Conservation (phyloP, 192 early-diverging fungal species). For the Gonapodya prolifera region DNA sequence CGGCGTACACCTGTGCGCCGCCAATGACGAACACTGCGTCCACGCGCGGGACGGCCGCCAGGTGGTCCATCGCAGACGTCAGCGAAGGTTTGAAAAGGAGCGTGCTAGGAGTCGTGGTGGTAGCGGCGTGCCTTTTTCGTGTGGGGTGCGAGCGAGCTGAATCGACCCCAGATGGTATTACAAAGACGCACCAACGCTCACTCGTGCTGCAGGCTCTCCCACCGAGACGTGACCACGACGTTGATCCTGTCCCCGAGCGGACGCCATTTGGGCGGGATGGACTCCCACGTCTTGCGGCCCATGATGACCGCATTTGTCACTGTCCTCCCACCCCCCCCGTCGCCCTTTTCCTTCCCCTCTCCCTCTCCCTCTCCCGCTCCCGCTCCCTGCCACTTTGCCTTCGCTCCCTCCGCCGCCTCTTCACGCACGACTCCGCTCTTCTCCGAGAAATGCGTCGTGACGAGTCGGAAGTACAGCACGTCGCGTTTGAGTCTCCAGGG, state of each 20-base stretch:
- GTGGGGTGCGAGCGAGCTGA: neutral
- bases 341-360: neutral
- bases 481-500: constrained; percentile 85
- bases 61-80: constrained; percentile 33
- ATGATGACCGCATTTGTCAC: constrained; percentile 73
- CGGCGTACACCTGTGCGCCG: constrained; percentile 59
- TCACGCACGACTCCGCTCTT: constrained; percentile 3
- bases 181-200: neutral
- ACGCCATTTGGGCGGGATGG: constrained; percentile 66
- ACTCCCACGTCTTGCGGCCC: constrained; percentile 89
- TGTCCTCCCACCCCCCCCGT: neutral
- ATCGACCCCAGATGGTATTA: neutral
- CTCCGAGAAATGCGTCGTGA: constrained; percentile 35
- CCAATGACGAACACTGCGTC: constrained; percentile 68
- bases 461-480: constrained; percentile 64
- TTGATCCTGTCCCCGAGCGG: constrained; percentile 73
- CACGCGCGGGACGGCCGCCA: constrained; percentile 22
- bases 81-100: constrained; percentile 18
- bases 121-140: neutral
- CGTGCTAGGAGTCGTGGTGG: neutral
- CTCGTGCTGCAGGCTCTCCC: neutral
- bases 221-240: constrained; percentile 56
- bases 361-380: too few relatives aligned
- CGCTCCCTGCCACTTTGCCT: neutral
- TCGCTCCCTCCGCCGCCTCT: neutral